Evolutionary conservation across 257 asterid genomes (phyloP).

Genomic region (Petunia axillaris): DNA sequence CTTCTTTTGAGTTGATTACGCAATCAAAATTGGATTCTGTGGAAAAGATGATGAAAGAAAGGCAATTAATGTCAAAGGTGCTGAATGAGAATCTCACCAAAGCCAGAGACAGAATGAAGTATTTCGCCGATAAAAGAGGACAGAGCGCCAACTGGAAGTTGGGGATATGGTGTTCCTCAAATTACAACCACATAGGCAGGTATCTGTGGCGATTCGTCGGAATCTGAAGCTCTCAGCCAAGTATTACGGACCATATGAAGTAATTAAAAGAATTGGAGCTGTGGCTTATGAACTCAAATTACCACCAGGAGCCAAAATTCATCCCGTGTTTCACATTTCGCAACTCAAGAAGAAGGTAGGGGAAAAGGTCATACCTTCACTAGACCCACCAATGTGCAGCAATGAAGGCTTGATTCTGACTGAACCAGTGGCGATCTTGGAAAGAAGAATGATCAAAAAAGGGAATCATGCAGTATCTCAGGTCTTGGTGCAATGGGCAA

Average conservation of each 20-base stretch:
- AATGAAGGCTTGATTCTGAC: not conserved
- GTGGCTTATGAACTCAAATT: not conserved
- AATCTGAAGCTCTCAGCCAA: not conserved
- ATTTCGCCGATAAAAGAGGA: not conserved
- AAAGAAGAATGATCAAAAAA: no score
- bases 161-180: slow-evolving; percentile 8
- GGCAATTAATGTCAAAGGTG: not conserved
- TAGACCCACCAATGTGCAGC: not conserved
- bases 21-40: not conserved
- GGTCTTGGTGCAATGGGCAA: no score
- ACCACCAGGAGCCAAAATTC: not conserved
- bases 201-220: not conserved
- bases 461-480: not conserved
- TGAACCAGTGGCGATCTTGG: not conserved
- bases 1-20: no score
- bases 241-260: not conserved
- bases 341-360: not conserved
- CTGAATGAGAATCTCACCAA: not conserved
- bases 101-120: not conserved
- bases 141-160: not conserved
- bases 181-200: not conserved
- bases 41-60: not conserved
- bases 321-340: slow-evolving; percentile 12
- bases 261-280: not conserved
- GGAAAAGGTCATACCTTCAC: not conserved